A percentile compares a stretch with the other conserved stretches of the same genome.
phyloP scores from a whole-genome alignment of 495 filamentous ascomycete genomes.

The Xylaria cubensis region DNA sequence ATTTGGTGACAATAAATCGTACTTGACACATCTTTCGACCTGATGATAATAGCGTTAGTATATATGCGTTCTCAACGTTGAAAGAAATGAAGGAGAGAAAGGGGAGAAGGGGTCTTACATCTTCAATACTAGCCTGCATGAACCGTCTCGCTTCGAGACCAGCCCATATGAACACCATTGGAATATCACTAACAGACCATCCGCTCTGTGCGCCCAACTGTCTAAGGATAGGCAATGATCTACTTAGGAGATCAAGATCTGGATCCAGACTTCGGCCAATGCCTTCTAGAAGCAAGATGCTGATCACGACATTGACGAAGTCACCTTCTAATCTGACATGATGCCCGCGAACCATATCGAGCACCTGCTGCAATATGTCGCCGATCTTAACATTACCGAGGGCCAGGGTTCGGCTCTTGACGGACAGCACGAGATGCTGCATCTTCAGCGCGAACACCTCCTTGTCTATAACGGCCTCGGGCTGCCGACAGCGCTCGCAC shows the following conservation, averaged over 20 bases:
- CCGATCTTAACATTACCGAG: constrained; percentile 96
- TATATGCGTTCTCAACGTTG: neutral
- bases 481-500: constrained; percentile 92
- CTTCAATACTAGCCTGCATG: constrained; percentile 85
- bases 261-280: constrained; percentile 91
- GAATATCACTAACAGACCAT: constrained; percentile 75
- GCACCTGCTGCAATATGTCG: constrained; percentile 87
- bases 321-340: constrained; percentile 97
- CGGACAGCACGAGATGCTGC: constrained; percentile 90
- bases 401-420: constrained; percentile 89
- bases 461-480: constrained; percentile 81
- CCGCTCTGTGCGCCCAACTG: constrained; percentile 82
- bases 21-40: constrained; percentile 82
- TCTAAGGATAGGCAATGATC: constrained; percentile 88
- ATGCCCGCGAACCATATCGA: constrained; percentile 89
- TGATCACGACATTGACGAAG: constrained; percentile 98
- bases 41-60: constrained; percentile 40
- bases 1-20: constrained; percentile 82
- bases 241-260: constrained; percentile 81
- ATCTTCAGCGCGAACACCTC: constrained; percentile 95
- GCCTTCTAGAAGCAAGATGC: constrained; percentile 90
- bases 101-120: constrained; percentile 59
- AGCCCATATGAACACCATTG: constrained; percentile 94
- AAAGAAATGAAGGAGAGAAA: neutral
- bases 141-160: constrained; percentile 88